These are phyloP conservation scores for Sporothrix euskadiensis DNA, from an alignment of 2,329 filamentous ascomycete genomes.

Conservation along the genomic window DNA sequence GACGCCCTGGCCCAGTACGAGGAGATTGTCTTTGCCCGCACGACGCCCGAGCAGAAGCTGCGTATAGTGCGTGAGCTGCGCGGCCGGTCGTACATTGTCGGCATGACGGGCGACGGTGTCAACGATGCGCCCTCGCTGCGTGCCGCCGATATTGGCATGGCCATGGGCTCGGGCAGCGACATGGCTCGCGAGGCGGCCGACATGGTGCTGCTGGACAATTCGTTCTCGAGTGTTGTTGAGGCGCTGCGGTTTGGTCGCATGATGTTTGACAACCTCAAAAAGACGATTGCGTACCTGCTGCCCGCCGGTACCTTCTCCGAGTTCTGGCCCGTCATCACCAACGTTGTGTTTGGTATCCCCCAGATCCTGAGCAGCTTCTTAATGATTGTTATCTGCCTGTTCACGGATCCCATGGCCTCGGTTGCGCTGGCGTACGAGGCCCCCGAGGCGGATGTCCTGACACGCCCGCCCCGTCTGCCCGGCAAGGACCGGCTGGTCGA, in stretches of 20 bases:
- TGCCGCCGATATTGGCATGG: conserved; percentile 79
- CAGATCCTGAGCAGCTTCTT: conserved; percentile 73
- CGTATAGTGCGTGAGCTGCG: conserved; percentile 77
- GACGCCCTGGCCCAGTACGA: conserved; percentile 62
- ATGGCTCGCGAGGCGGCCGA: conserved; percentile 79
- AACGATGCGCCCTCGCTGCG: conserved; percentile 82
- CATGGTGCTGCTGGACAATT: conserved; percentile 73
- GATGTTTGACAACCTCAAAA: conserved; percentile 79
- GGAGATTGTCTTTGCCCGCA: conserved; percentile 75
- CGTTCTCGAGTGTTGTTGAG: conserved; percentile 70
- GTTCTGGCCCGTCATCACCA: conserved; percentile 74
- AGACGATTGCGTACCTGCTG: conserved; percentile 72
- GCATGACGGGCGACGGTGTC: conserved; percentile 84
- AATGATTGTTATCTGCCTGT: conserved; percentile 71
- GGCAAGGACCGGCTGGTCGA: conserved; percentile 72
- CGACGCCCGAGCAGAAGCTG: conserved; percentile 76
- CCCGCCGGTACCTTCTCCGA: conserved; percentile 74
- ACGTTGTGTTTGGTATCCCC: conserved; percentile 69
- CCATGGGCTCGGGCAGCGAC: conserved; percentile 77
- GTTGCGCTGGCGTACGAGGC: conserved; percentile 74
- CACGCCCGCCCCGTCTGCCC: conserved; percentile 66
- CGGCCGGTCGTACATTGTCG: conserved; percentile 64
- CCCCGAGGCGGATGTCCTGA: conserved; percentile 72
- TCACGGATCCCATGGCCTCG: conserved; percentile 74
- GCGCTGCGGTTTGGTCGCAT: conserved; percentile 72